These are phyloP conservation scores for Ophiostoma angusticollis DNA, from an alignment of 2,329 filamentous ascomycete genomes.

Conservation along the genomic window DNA sequence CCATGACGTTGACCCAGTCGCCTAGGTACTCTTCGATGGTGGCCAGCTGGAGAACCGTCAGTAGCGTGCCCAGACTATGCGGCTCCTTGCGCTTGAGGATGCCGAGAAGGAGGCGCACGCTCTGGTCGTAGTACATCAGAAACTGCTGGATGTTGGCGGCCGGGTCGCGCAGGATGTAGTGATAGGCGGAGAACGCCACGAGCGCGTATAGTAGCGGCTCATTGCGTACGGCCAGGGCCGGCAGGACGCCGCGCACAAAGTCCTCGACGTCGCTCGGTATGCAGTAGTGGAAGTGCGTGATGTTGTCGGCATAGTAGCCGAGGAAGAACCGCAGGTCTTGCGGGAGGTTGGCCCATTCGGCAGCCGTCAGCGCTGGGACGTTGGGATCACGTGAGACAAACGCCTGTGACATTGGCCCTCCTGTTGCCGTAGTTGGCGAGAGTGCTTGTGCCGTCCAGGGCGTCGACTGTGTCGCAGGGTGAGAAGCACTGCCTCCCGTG, in stretches of 20 bases:
- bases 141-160: constrained; percentile 69
- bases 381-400: too few species aligned
- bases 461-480: too few species aligned
- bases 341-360: constrained; percentile 46
- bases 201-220: constrained; percentile 77
- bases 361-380: constrained; percentile 16
- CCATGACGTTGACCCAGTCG: constrained; percentile 87
- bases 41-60: constrained; percentile 83
- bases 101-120: constrained; percentile 62
- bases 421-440: too few species aligned
- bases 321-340: constrained; percentile 67
- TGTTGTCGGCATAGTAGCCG: constrained; percentile 61
- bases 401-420: too few species aligned
- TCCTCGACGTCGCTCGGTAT: constrained; percentile 56
- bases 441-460: too few species aligned
- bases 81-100: constrained; percentile 59
- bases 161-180: constrained; percentile 58
- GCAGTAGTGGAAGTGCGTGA: constrained; percentile 74
- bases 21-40: constrained; percentile 95
- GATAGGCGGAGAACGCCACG: constrained; percentile 80
- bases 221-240: constrained; percentile 57
- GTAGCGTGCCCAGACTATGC: constrained; percentile 58
- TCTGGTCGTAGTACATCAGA: constrained; percentile 79
- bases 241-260: constrained; percentile 61
- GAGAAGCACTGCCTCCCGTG: too few species aligned